Evolutionary conservation across 2,329 filamentous ascomycete genomes (phyloP), one percentile per base, ranked within the genome.

Genomic region (Fusarium metavorans): DNA sequence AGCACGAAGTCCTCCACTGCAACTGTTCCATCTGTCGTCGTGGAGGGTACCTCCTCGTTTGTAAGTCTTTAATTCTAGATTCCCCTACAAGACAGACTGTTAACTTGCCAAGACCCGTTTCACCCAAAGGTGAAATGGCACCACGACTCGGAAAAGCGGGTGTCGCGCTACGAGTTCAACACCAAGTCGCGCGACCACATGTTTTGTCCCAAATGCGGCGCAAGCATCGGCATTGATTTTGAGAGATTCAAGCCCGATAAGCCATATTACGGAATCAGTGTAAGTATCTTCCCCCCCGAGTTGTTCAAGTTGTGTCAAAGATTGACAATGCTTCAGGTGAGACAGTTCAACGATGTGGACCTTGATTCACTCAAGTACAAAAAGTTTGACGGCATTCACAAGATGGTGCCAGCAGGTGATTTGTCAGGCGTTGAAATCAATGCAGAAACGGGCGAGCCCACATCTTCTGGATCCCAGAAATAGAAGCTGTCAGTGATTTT

Each of bases 11-110:
- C 5, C 56, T 86, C n/a, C 77, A 84, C 23, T 90, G 88, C 82
- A 88, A 86, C 76, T 90, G 88, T 79, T 89, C 88, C 39, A 86
- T 86, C 67, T 90, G 88, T 76, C 78, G 81, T 1, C 83, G 86
- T n/a, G 83, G 85, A 39, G 88, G 88, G 0, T 88, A 89, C 68
- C 81, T 89, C 27, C 81, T 89, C 32, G 82, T 88, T 50, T 88
- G 85, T 86, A 52, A 45, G 70, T 45, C 20, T 43, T 18, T 13
- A 14, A 5, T 35, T n/a, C 7, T 5, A 11, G 6, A 13, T n/a
- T 20, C 4, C 14, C 4, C 1, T 25, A 11, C 2, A 4, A 20
- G 13, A 11, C n/a, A 20, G 1, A 34, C 27, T 43, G 32, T 25
- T 75, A 25, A 72, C 45, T 32, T 23, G 16, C 5, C 14, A 16